Conservation (phyloP, 2,329 filamentous ascomycete genomes). For the Aspergillus vadensis region DNA sequence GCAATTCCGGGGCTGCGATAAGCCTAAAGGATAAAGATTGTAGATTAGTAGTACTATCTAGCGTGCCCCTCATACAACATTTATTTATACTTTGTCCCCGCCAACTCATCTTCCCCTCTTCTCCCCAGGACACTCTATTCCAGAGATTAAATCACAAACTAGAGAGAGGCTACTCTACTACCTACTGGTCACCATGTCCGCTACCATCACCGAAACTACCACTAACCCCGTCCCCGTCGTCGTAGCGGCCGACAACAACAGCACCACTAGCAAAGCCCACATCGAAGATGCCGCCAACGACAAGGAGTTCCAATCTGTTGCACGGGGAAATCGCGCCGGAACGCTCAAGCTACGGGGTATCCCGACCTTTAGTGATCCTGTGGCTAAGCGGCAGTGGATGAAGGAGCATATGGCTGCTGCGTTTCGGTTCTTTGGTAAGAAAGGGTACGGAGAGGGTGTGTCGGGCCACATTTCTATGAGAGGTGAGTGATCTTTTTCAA, state of each 20-base stretch:
- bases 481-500: conserved; percentile 23
- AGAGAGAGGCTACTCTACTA: too few relatives aligned
- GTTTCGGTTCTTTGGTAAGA: conserved; percentile 45
- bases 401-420: conserved; percentile 52
- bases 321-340: conserved; percentile 40
- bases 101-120: not conserved
- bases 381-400: conserved; percentile 54
- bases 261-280: too few relatives aligned
- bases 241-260: conserved; percentile 12
- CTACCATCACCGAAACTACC: conserved; percentile 13
- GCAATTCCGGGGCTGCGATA: too few relatives aligned
- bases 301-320: conserved; percentile 36
- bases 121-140: not conserved
- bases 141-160: too few relatives aligned
- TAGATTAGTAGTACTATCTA: too few relatives aligned
- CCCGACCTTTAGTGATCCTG: conserved; percentile 44
- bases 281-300: conserved; percentile 27
- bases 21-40: too few relatives aligned
- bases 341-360: conserved; percentile 41
- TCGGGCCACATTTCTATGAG: conserved; percentile 47
- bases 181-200: conserved; percentile 8
- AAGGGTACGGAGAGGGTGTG: conserved; percentile 45
- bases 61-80: too few relatives aligned
- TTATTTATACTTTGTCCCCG: too few relatives aligned
- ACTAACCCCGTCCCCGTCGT: conserved; percentile 13